Conservation (phyloP, 768 basidiomycete species). For the Lepiota venenata region DNA sequence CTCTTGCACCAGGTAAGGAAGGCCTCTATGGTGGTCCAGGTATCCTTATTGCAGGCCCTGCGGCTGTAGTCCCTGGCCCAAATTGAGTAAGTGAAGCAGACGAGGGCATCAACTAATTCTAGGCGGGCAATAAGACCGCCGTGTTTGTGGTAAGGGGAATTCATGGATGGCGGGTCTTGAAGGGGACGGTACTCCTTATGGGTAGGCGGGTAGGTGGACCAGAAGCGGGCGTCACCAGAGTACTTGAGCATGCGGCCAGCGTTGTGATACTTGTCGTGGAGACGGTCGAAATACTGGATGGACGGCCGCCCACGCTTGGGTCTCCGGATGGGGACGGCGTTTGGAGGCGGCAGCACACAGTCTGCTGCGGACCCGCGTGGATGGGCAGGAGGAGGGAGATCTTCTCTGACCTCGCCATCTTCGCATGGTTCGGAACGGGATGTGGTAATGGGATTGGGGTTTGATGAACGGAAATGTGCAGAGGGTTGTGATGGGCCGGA, state of each 20-base stretch:
- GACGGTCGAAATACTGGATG: constrained; percentile 46
- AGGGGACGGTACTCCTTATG: constrained; percentile 66
- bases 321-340: constrained; percentile 58
- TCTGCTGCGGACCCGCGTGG: constrained; percentile 15
- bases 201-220: constrained; percentile 65
- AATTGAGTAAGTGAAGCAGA: constrained; percentile 80
- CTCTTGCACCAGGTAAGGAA: constrained; percentile 72
- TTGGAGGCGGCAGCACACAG: constrained; percentile 14
- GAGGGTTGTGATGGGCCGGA: constrained; percentile 23
- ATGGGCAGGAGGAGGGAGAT: constrained; percentile 15
- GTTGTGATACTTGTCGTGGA: constrained; percentile 68
- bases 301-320: constrained; percentile 59
- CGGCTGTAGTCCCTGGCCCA: constrained; percentile 73
- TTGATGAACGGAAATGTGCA: constrained; percentile 16
- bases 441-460: constrained; percentile 18
- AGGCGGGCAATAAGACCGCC: constrained; percentile 74
- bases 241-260: constrained; percentile 78
- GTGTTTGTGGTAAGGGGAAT: constrained; percentile 71
- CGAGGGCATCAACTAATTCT: constrained; percentile 76
- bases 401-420: constrained; percentile 54
- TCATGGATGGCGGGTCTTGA: constrained; percentile 56
- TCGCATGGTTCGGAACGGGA: constrained; percentile 45
- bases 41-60: constrained; percentile 51
- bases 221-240: constrained; percentile 76
- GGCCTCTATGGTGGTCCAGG: constrained; percentile 67